These are phyloP conservation scores for Ustilago lituana DNA, from an alignment of 1,284 basidiomycete species.

Conservation along the genomic window DNA sequence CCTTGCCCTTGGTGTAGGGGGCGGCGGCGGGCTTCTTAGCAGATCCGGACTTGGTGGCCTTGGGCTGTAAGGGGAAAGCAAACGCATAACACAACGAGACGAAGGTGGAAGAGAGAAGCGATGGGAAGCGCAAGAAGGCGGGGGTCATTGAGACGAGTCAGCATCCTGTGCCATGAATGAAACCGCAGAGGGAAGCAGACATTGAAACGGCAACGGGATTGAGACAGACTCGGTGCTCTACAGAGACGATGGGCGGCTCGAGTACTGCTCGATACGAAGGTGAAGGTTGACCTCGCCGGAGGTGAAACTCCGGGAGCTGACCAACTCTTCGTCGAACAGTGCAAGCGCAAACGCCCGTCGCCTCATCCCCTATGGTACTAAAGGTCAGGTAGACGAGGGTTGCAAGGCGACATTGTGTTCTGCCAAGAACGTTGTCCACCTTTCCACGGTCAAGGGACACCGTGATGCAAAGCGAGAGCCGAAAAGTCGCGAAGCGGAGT, in stretches of 20 bases:
- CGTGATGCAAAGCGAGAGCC: conserved; percentile 30
- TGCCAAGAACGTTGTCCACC: conserved; percentile 21
- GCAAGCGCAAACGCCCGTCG: conserved; percentile 14
- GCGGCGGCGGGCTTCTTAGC: conserved; percentile 62
- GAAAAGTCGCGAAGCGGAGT: conserved; percentile 25
- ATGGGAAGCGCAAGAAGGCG: conserved; percentile 9
- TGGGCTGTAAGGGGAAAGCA: conserved; percentile 53
- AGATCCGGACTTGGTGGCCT: conserved; percentile 64
- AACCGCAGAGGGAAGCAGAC: conserved; percentile 40
- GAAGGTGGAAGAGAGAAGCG: background rate
- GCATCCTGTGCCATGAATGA: conserved; percentile 49
- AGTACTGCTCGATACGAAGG: conserved; percentile 8
- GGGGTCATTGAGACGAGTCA: conserved; percentile 67
- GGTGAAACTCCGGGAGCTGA: conserved; percentile 19
- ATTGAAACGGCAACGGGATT: conserved; percentile 32
- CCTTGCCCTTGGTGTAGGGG: conserved; percentile 64
- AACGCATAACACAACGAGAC: conserved; percentile 6
- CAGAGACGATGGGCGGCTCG: conserved; percentile 21
- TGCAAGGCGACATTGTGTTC: conserved; percentile 44
- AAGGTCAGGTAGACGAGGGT: conserved; percentile 15
- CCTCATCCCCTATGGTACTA: conserved; percentile 37
- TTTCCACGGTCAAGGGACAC: conserved; percentile 23
- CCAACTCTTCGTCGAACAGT: conserved; percentile 20
- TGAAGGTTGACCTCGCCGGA: conserved; percentile 34
- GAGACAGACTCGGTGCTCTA: conserved; percentile 64